Evolutionary conservation across 345 rosid genomes (phyloP), one percentile per base, ranked within the genome.

Genomic region (Microthlaspi erraticum): DNA sequence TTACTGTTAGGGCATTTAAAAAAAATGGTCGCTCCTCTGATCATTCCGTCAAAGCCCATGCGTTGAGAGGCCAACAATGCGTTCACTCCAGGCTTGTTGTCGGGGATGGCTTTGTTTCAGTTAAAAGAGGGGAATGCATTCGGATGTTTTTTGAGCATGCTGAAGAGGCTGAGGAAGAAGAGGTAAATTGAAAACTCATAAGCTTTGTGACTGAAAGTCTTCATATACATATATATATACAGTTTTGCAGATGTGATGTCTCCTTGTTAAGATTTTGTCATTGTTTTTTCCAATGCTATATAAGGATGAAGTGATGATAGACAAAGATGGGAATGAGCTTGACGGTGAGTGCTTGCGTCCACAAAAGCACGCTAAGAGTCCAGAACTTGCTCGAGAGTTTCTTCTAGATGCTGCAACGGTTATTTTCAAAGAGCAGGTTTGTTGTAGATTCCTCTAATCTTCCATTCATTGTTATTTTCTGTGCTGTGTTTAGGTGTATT

Each of bases 361-460:
- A 37, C 99, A 94, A 77, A 89, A 94, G 83, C 99, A 94, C 75
- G 99, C 96, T 49, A 94, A 94, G 87, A 94, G 97, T 88, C 97
- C 97, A 65, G 99, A 94, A 81, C 99, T 91, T 82, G 99, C 99
- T 79, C 91, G 99, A 80, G 99, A 94, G 80, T 94, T 94, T 85
- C 99, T 94, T 78, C 85, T 94, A 33, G 99, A 94, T 85, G 95
- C 97, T 36, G 97, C 97, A 52, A 78, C 92, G 7, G 92, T 94
- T 65, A 89, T 94, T 67, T 94, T 94, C 61, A 94, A 94, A 83
- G 99, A 94, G 77, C 96, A 94, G 96, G 99, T 81, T 81, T 72
- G 85, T 77, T 64, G 50, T 53, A 38, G 66, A 17, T 45, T 56
- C 18, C 2, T 54, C 29, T 7, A 56, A 50, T 60, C 41, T 67